These are phyloP conservation scores for Neurospora sp. DNA, from an alignment of 495 filamentous ascomycete genomes.

Conservation along the genomic window DNA sequence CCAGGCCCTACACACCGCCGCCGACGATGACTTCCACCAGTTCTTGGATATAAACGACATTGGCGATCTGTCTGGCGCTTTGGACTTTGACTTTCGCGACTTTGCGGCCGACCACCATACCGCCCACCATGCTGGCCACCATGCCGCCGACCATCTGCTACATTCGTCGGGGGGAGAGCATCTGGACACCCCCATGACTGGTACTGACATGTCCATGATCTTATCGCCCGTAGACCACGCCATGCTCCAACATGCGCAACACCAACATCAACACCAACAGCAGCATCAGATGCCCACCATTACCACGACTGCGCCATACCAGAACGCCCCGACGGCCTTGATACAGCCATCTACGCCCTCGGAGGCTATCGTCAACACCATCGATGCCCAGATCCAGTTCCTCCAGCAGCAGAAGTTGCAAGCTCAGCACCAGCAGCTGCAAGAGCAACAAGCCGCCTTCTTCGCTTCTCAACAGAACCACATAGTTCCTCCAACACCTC, in stretches of 20 bases:
- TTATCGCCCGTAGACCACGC: slow-evolving; percentile 26
- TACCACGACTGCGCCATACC: slow-evolving; percentile 30
- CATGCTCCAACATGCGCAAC: slow-evolving; percentile 6
- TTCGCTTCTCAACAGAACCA: slow-evolving; percentile 43
- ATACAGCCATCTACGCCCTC: slow-evolving; percentile 32
- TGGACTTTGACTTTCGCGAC: slow-evolving; percentile 40
- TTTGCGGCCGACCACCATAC: slow-evolving; percentile 23
- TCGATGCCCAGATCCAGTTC: slow-evolving; percentile 52
- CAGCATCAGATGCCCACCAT: slow-evolving; percentile 39
- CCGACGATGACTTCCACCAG: slow-evolving; percentile 46
- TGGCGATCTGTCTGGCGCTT: slow-evolving; percentile 30
- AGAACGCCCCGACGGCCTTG: slow-evolving; percentile 30
- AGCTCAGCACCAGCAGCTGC: slow-evolving; percentile 42
- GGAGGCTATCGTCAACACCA: slow-evolving; percentile 36
- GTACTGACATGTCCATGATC: slow-evolving; percentile 30
- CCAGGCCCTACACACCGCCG: slow-evolving; percentile 23
- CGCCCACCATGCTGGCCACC: not conserved
- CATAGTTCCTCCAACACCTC: slow-evolving; percentile 84
- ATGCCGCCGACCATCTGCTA: slow-evolving; percentile 24
- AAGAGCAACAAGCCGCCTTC: slow-evolving; percentile 44
- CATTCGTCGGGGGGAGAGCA: slow-evolving; percentile 28
- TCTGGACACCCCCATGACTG: slow-evolving; percentile 42
- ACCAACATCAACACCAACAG: not conserved
- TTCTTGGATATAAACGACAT: slow-evolving; percentile 44
- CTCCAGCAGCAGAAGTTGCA: slow-evolving; percentile 50